phyloP scores from a whole-genome alignment of 306 rosid genomes.

The Vicia villosa region DNA sequence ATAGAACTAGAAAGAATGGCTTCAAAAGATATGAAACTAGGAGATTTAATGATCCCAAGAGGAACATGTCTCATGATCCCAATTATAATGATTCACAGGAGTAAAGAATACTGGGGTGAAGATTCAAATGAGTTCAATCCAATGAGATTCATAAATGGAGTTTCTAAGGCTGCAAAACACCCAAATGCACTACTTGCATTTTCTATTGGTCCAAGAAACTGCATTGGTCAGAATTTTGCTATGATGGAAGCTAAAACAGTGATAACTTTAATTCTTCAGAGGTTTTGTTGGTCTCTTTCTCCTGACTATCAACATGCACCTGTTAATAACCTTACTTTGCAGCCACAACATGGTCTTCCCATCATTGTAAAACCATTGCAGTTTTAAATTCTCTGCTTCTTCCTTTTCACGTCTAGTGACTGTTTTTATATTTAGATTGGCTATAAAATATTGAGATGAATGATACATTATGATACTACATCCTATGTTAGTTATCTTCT shows the following conservation, averaged over 20 bases:
- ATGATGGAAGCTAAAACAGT: conserved; percentile 43
- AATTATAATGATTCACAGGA: conserved; percentile 31
- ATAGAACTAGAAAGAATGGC: conserved; percentile 13
- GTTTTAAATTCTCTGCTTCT: not conserved
- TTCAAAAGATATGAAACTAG: conserved; percentile 37
- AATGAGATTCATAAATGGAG: conserved; percentile 44
- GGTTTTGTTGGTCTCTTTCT: conserved; percentile 42
- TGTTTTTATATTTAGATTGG: no score
- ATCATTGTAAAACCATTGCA: conserved; percentile 34
- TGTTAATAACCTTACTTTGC: conserved; percentile 21
- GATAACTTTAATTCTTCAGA: conserved; percentile 37
- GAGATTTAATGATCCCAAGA: conserved; percentile 37
- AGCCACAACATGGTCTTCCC: conserved; percentile 43
- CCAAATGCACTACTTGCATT: conserved; percentile 44
- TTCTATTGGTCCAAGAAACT: conserved; percentile 42
- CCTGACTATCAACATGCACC: conserved; percentile 43
- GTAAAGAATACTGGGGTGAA: conserved; percentile 44
- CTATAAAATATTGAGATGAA: no score
- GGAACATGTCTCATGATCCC: conserved; percentile 31
- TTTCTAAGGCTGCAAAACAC: conserved; percentile 43
- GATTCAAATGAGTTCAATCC: conserved; percentile 57
- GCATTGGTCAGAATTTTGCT: conserved; percentile 51
- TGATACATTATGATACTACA: no score
- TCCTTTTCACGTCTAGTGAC: no score
- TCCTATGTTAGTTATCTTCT: no score